Conservation (phyloP, 352 stramenopile species). For the Phytopythium mirpurense region DNA sequence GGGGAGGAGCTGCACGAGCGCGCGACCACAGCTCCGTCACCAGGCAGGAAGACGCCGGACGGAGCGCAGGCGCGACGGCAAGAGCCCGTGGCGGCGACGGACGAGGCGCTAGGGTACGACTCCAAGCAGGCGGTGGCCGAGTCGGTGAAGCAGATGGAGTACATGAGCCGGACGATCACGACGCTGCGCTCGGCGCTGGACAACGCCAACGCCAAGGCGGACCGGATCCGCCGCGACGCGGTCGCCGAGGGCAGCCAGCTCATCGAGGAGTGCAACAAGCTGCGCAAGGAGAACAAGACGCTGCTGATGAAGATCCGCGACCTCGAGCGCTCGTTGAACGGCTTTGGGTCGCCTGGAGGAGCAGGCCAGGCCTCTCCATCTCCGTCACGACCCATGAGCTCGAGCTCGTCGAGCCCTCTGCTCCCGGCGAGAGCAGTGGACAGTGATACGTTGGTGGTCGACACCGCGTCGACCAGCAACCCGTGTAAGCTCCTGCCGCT, state of each 20-base stretch:
- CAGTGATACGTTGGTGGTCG: slow-evolving; percentile 10
- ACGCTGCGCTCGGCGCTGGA: slow-evolving; percentile 57
- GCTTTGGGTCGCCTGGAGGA: neutral
- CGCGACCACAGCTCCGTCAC: slow-evolving; percentile 3
- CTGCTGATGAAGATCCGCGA: slow-evolving; percentile 61
- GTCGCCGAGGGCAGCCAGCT: slow-evolving; percentile 74
- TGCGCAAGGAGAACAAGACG: slow-evolving; percentile 71
- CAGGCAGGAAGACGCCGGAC: neutral
- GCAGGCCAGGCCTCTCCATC: neutral
- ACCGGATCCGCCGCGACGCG: slow-evolving; percentile 63
- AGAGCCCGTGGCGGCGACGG: slow-evolving; percentile 7
- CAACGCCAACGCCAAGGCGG: slow-evolving; percentile 60
- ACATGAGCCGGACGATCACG: slow-evolving; percentile 71
- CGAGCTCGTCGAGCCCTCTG: slow-evolving; percentile 34
- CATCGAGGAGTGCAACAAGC: slow-evolving; percentile 76
- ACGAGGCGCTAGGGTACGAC: slow-evolving; percentile 62
- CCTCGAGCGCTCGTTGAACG: slow-evolving; percentile 27
- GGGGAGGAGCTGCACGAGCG: neutral
- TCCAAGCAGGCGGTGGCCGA: slow-evolving; percentile 73
- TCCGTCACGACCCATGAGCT: slow-evolving; percentile 7
- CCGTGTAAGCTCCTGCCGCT: slow-evolving; percentile 21
- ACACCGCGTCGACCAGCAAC: slow-evolving; percentile 7
- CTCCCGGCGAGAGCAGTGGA: slow-evolving; percentile 16
- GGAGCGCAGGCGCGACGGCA: neutral
- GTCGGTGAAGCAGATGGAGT: slow-evolving; percentile 76